These are phyloP conservation scores for Musa acuminata DNA, from an alignment of 176 grass and related monocot species.

Conservation along the genomic window DNA sequence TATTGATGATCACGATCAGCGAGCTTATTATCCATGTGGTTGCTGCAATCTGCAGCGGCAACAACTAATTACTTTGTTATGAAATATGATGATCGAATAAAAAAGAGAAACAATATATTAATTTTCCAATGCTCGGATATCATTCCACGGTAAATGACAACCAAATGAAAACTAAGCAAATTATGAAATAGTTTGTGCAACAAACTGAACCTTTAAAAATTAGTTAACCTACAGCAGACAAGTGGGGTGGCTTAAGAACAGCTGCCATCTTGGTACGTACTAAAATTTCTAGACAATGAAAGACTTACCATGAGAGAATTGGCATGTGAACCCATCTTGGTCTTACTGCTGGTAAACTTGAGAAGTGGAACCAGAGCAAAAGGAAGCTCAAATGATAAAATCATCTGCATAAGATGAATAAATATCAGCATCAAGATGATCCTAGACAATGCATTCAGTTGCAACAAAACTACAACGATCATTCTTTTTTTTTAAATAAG, in stretches of 20 bases:
- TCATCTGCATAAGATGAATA: conserved; percentile 58
- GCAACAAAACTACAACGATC: background rate
- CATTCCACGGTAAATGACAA: background rate
- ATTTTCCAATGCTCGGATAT: background rate
- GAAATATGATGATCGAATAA: background rate
- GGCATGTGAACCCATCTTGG: conserved; percentile 75
- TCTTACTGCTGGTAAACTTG: conserved; percentile 89
- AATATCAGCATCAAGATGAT: background rate
- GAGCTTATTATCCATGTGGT: conserved; percentile 74
- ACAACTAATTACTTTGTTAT: background rate
- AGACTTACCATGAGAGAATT: conserved; percentile 62
- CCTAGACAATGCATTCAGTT: background rate
- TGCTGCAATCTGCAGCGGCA: conserved; percentile 41
- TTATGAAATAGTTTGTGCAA: background rate
- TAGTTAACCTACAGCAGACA: background rate
- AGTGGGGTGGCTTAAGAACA: background rate
- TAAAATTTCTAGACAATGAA: background rate
- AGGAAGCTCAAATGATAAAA: conserved; percentile 93
- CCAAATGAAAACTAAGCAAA: background rate
- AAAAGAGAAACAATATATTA: background rate
- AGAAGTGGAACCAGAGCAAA: conserved; percentile 89
- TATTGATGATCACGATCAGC: conserved; percentile 71
- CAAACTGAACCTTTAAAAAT: too few species aligned
- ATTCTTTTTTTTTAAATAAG: background rate
- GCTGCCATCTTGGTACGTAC: background rate